Conservation (phyloP, 2,329 filamentous ascomycete species). For the Epicoccum nigrum region DNA sequence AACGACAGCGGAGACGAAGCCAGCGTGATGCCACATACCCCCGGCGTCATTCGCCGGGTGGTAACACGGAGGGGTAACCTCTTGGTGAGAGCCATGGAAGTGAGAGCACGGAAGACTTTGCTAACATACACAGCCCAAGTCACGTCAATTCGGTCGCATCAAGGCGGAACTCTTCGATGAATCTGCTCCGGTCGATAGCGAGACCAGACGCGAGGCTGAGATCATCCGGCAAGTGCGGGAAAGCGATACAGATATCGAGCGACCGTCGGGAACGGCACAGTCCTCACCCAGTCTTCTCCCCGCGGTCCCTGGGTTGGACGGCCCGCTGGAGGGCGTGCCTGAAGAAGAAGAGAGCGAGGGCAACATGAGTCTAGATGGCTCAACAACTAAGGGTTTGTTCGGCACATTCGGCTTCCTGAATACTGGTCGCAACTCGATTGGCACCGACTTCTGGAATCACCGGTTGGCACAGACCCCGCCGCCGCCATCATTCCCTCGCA, state of each 20-base stretch:
- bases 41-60: conserved; percentile 78
- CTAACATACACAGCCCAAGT: conserved; percentile 74
- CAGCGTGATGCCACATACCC: conserved; percentile 58
- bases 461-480: conserved; percentile 63
- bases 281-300: conserved; percentile 71
- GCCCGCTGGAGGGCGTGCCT: conserved; percentile 70
- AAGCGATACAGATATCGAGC: conserved; percentile 70
- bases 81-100: conserved; percentile 63
- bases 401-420: conserved; percentile 79
- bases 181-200: conserved; percentile 82
- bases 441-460: conserved; percentile 77
- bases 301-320: conserved; percentile 60
- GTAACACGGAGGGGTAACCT: conserved; percentile 90
- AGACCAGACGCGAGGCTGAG: conserved; percentile 89
- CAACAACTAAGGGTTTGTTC: conserved; percentile 55
- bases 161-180: conserved; percentile 89
- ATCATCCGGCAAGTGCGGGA: conserved; percentile 95
- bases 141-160: conserved; percentile 93
- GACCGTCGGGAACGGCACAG: conserved; percentile 62
- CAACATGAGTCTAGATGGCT: conserved; percentile 61
- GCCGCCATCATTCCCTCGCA: conserved; percentile 63
- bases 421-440: conserved; percentile 75
- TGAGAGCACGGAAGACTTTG: background rate
- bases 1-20: conserved; percentile 79
- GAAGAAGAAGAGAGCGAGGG: conserved; percentile 68